Base-by-base conservation (phyloP, 345 rosid genomes). In the Trapa incisa region DNA sequence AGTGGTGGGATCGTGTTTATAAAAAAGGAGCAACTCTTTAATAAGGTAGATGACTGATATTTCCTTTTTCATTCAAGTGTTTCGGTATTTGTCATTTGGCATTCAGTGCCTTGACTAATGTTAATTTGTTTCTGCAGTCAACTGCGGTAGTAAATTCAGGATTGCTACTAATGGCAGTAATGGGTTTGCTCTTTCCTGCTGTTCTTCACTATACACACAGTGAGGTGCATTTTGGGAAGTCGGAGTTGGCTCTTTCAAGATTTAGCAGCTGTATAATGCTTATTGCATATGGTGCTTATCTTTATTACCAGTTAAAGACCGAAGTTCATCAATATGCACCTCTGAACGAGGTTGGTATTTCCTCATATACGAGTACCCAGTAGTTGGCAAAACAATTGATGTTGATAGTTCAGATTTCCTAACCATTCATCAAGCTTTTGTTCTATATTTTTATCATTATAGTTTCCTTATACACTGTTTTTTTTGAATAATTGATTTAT, bases 251-350 rank as follows among this genome's bases (percentile, higher is more conserved):
- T 72, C 97, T 92, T 63, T 92, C 98, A 43, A 92, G 98, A 76
- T 92, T 92, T 77, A 92, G 90, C 75, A 92, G 98, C 75, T 89
- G 97, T 60, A 56, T 92, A 67, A 92, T 92, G 98, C 97, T 89
- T 29, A 61, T 90, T 63, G 97, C 91, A 29, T 92, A 92, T 74
- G 92, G 76, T 67, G 89, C 93, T 63, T 92, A 86, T 77, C 90
- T 89, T 41, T 82, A 84, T 75, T 92, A 84, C 81, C 98, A 92
- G 78, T 75, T 92, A 66, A 92, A 80, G 72, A 70, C 76, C 65
- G 91, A 80, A 69, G 80, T 68, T 5, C 80, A 82, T 74, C 70
- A 54, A 65, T 89, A 86, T 67, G 67, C 65, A 42, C 84, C 91
- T 57, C 73, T 86, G 52, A 65, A 54, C 35, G 90, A 86, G 96